Base-by-base conservation (phyloP, 2,329 filamentous ascomycete species). In the Helicocarpus griseus region DNA sequence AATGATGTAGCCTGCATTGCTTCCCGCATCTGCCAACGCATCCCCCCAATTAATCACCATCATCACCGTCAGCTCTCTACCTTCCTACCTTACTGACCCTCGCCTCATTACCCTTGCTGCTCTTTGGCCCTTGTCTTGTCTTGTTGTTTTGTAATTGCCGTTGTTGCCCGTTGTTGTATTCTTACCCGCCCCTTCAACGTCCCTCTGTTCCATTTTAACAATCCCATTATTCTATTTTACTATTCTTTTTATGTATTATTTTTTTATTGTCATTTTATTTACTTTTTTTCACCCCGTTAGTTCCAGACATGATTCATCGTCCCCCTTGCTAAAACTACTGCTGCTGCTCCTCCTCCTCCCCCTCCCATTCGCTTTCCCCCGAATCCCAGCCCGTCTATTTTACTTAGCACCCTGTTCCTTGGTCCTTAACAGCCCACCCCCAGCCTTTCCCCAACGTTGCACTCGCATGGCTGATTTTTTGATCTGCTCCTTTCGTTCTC, bases 1-100 rank as follows among this genome's bases (percentile, higher is more conserved):
- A 33, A 45, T 45, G 43, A 45, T 45, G 43, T 45, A 19, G 28
- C 28, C 43, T 45, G 43, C 43, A 45, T 28, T 14, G 43, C 28
- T n/a, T 29, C 43, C 28, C 43, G 28, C 28, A 31, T 45, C 31
- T 45, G 43, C 43, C 43, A 45, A 22, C 43, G 28, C 43, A 45
- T 33, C 17, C 28, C 8, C 43, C 43, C 43, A 29, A 45, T 41
- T 24, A 26, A 21, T 11, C 22, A 14, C 19, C 8, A 4, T 3
- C 39, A 33, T 45, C n/a, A n/a, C 28, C 19, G n/a, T 29, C 28
- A 26, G 26, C 43, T 45, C 26, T 24, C 19, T 22, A 11, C n/a
- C 7, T 14, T 33, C 26, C 22, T 40, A 35, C n/a, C n/a, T n/a
- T n/a, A n/a, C n/a, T n/a, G n/a, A n/a, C n/a, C n/a, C n/a, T n/a